Percentiles rank a stretch among this genome's conserved stretches.
Conservation (phyloP, 23 red algal species). For the Gracilaria domingensis region DNA sequence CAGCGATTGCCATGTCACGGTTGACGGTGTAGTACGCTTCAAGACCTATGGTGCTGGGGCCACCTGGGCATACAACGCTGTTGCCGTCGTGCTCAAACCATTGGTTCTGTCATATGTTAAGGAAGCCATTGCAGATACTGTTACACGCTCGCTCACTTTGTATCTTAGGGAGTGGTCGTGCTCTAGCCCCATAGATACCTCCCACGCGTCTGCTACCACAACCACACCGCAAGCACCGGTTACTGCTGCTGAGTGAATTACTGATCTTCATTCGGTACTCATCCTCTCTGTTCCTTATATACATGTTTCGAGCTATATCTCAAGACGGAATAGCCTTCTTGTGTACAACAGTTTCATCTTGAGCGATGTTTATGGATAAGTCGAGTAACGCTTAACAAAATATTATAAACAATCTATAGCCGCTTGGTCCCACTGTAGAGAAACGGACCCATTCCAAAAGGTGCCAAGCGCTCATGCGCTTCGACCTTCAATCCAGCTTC, state of each 20-base stretch:
- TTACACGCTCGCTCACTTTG: slow-evolving; percentile 33
- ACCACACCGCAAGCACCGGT: slow-evolving; percentile 18
- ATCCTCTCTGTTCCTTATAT: neutral
- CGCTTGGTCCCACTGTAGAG: slow-evolving; percentile 62
- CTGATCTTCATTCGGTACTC: neutral
- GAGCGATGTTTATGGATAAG: neutral
- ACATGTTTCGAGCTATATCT: neutral
- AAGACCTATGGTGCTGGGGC: slow-evolving; percentile 34
- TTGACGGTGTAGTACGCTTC: slow-evolving; percentile 58
- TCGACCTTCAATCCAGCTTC: slow-evolving; percentile 55
- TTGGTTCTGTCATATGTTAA: slow-evolving; percentile 63
- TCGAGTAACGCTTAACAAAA: neutral
- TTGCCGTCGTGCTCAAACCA: slow-evolving; percentile 66
- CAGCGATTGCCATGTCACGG: slow-evolving; percentile 28
- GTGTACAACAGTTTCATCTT: slow-evolving; percentile 11
- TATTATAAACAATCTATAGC: neutral
- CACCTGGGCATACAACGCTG: slow-evolving; percentile 69
- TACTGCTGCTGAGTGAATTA: slow-evolving; percentile 6
- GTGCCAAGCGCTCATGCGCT: slow-evolving; percentile 32
- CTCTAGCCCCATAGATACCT: slow-evolving; percentile 24
- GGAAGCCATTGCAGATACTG: slow-evolving; percentile 50
- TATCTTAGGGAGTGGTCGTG: slow-evolving; percentile 39
- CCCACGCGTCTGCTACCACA: neutral
- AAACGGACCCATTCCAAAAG: slow-evolving; percentile 67
- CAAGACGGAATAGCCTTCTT: neutral